Evolutionary conservation across 176 grass and related monocot species (phyloP).

Genomic region (Microstegium vimineum): DNA sequence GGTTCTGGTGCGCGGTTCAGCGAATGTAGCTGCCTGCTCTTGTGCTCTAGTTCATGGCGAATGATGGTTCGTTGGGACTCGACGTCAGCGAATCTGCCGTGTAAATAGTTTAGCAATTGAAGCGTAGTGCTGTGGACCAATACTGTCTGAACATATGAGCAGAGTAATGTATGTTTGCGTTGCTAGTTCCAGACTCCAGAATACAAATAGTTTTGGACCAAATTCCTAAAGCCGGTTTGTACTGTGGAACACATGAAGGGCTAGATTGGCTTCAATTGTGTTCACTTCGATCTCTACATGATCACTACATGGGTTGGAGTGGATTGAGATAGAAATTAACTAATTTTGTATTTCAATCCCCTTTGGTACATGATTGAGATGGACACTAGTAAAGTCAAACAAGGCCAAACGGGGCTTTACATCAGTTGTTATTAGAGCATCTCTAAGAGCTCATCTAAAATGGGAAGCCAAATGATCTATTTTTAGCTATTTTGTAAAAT

Average conservation of each 20-base stretch:
- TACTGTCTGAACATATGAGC: background rate
- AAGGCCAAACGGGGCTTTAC: no score
- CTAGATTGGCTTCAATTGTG: background rate
- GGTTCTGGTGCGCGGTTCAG: background rate
- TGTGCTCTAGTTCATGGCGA: background rate
- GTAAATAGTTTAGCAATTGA: constrained; percentile 20
- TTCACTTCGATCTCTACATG: background rate
- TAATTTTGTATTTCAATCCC: background rate
- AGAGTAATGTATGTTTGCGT: constrained; percentile 7
- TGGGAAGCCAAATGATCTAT: no score
- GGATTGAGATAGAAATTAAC: background rate
- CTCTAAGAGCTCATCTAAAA: no score
- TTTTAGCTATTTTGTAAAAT: no score
- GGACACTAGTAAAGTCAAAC: no score
- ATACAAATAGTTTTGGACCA: background rate
- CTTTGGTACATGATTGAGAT: no score
- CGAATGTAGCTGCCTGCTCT: constrained; percentile 22
- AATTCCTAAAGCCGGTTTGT: background rate
- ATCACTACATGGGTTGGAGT: background rate
- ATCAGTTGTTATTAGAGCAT: no score
- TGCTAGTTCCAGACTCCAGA: background rate
- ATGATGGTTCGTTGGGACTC: background rate
- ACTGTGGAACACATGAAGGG: background rate
- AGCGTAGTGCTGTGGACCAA: background rate
- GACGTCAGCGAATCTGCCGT: background rate